A percentile compares a stretch with the other conserved stretches of the same genome.
phyloP scores from a whole-genome alignment of 1,284 basidiomycete genomes.

The Lentinula novae-zelandiae region DNA sequence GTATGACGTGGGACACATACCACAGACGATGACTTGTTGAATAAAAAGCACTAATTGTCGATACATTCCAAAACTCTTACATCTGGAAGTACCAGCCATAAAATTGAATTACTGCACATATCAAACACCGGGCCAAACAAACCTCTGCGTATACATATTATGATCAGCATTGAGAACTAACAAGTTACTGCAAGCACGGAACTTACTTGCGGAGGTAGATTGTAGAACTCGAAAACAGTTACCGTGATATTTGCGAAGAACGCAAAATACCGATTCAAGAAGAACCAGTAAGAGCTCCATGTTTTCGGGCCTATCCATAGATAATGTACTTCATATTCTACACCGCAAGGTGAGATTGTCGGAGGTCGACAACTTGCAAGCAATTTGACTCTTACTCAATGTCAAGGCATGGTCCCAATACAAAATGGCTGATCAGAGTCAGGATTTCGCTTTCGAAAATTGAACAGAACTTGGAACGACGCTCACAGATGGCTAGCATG shows the following conservation, averaged over 20 bases:
- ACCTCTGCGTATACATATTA: not conserved
- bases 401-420: slow-evolving; percentile 20
- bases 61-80: slow-evolving; percentile 1
- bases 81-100: not conserved
- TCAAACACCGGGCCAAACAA: not conserved
- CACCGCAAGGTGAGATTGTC: not conserved
- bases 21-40: slow-evolving; percentile 4
- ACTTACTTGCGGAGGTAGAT: slow-evolving; percentile 1
- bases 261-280: slow-evolving; percentile 18
- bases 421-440: slow-evolving; percentile 14
- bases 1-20: not conserved
- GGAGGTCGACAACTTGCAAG: not conserved
- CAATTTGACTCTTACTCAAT: slow-evolving; percentile 4
- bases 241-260: slow-evolving; percentile 17
- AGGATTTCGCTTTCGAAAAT: not conserved
- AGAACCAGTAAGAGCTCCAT: slow-evolving; percentile 16
- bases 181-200: not conserved
- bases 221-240: slow-evolving; percentile 10
- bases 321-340: slow-evolving; percentile 15
- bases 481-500: slow-evolving; percentile 10
- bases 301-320: slow-evolving; percentile 14
- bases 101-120: not conserved
- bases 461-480: not conserved
- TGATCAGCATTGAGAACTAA: not conserved
- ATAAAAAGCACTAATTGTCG: slow-evolving; percentile 4